Base-by-base conservation (phyloP, 768 basidiomycete species). In the Amanita pseudoporphyria region DNA sequence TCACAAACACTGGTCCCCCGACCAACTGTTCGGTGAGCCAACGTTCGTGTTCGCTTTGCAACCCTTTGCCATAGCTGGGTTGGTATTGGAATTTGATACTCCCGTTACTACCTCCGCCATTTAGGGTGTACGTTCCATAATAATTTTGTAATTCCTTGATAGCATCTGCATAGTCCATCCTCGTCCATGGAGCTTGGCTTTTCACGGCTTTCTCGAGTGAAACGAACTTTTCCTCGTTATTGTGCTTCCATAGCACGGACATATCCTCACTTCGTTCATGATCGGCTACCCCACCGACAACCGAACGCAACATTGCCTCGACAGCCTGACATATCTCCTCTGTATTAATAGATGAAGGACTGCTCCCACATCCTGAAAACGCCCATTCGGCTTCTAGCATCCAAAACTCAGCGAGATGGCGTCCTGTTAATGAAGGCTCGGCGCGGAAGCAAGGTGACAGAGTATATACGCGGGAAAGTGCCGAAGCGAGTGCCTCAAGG, bases 391-490 rank as follows among this genome's bases (percentile, higher is more conserved):
- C 94, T 67, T 99, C 96, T 47, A 97, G 79, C 96, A 99, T 99
- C 87, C 91, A 97, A 65, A 99, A 99, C 64, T 99, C 96, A 45
- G 90, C 82, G 10, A 99, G 77, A 62, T 99, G 96, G n/a, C 95
- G 74, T 28, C 79, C 78, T 1, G 95, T 97, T 56, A 84, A 76
- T 2, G 84, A 87, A 5, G 80, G 80, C 61, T 99, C 96, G 18
- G 96, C 95, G 13, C 96, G 85, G 67, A 99, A 99, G 55, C 87
- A 86, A 0, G 96, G 94, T 0, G 88, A 84, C 19, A 99, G 77
- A 1, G 94, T 94, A 69, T 93, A 99, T 1, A 89, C 87, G 16
- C 94, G 80, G 0, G 84, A 77, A 14, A 94, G 65, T 0, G 89
- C 77, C 6, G 79, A 74, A 7, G 88, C 78, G 44, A 96, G 71